Conservation (phyloP, 805 yeast genomes). For the Suhomyces sp. region DNA sequence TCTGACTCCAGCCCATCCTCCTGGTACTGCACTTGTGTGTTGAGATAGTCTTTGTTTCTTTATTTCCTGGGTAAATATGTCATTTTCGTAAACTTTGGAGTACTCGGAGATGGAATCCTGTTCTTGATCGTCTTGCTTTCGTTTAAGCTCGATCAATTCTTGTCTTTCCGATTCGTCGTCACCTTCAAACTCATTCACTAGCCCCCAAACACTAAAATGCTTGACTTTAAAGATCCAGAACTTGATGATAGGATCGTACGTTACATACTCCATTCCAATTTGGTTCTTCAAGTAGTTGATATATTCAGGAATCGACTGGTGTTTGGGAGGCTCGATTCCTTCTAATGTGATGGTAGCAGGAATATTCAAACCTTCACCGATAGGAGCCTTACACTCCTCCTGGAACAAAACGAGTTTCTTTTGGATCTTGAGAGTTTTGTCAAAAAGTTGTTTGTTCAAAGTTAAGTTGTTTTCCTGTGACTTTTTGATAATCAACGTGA, state of each 20-base stretch:
- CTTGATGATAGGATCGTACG: constrained; percentile 73
- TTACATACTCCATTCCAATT: constrained; percentile 73
- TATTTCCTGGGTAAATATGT: constrained; percentile 28
- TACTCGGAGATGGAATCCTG: constrained; percentile 35
- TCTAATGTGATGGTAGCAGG: constrained; percentile 74
- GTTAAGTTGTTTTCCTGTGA: constrained; percentile 29
- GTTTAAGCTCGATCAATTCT: constrained; percentile 36
- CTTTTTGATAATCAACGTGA: constrained; percentile 48
- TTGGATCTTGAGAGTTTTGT: constrained; percentile 37
- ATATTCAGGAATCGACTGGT: constrained; percentile 44
- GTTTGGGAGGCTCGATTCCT: constrained; percentile 51
- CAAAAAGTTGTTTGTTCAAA: constrained; percentile 44
- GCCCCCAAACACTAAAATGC: constrained; percentile 95
- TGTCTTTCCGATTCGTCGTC: constrained; percentile 11
- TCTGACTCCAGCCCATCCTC: constrained; percentile 28
- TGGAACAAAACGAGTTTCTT: constrained; percentile 45
- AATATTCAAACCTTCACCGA: constrained; percentile 70
- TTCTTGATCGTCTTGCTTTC: constrained; percentile 40
- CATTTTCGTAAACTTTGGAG: constrained; percentile 29
- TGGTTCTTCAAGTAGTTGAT: constrained; percentile 50
- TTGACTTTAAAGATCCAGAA: constrained; percentile 79
- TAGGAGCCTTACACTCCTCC: constrained; percentile 45
- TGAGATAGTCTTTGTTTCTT: constrained; percentile 32
- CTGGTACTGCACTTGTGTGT: constrained; percentile 34
- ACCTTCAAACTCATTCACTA: constrained; percentile 59